phyloP scores from a whole-genome alignment of 805 yeast species.

The Saccharomycopsis oosterbeekiorum region DNA sequence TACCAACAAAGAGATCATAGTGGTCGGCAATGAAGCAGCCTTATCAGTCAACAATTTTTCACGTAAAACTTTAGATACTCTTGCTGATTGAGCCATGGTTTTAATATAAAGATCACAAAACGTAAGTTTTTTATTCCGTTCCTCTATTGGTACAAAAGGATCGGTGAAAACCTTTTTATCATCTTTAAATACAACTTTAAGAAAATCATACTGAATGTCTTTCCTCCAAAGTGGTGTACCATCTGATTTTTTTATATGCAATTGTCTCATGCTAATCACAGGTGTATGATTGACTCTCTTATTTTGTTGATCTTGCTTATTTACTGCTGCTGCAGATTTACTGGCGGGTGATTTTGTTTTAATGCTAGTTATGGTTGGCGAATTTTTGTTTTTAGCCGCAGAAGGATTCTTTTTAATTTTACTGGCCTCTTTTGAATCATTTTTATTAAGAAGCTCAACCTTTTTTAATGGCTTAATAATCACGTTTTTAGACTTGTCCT shows the following conservation, averaged over 20 bases:
- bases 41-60: constrained; percentile 62
- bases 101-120: constrained; percentile 79
- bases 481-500: background rate
- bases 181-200: constrained; percentile 55
- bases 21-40: constrained; percentile 57
- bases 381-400: background rate
- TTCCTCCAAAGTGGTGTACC: constrained; percentile 87
- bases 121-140: constrained; percentile 41
- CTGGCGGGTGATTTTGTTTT: background rate
- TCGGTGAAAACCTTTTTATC: constrained; percentile 58
- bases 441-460: background rate
- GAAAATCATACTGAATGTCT: constrained; percentile 79
- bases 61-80: constrained; percentile 72
- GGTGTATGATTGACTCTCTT: constrained; percentile 16
- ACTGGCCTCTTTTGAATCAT: background rate
- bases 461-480: background rate
- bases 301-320: constrained; percentile 1
- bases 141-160: constrained; percentile 28
- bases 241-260: constrained; percentile 77
- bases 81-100: constrained; percentile 71
- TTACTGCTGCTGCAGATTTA: background rate
- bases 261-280: constrained; percentile 26
- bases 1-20: constrained; percentile 76
- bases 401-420: background rate
- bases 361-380: no score